These are phyloP conservation scores for Lachnellula suecica DNA, from an alignment of 2,329 filamentous ascomycete genomes.

Conservation along the genomic window DNA sequence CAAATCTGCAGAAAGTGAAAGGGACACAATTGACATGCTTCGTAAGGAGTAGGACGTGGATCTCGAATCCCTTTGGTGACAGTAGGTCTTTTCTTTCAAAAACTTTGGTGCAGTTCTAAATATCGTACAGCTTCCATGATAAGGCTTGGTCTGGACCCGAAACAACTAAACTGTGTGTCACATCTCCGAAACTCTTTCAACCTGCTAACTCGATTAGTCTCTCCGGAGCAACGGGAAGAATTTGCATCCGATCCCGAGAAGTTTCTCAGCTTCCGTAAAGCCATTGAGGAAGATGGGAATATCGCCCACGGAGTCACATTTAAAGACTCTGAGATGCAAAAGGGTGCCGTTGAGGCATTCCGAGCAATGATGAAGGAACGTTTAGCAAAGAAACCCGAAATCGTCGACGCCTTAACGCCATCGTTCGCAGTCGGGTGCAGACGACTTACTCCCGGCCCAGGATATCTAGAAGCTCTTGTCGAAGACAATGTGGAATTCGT, in stretches of 20 bases:
- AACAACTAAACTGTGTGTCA: constrained; percentile 38
- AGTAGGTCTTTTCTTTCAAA: constrained; percentile 13
- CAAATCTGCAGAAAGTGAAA: constrained; percentile 45
- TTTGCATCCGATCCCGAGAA: constrained; percentile 38
- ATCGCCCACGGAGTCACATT: constrained; percentile 42
- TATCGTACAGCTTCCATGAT: constrained; percentile 35
- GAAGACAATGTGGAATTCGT: constrained; percentile 38
- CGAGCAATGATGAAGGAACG: constrained; percentile 39
- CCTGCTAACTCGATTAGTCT: constrained; percentile 30
- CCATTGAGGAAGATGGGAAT: constrained; percentile 44
- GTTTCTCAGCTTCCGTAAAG: constrained; percentile 42
- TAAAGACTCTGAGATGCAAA: constrained; percentile 38
- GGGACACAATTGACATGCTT: constrained; percentile 44
- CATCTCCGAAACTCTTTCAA: background rate
- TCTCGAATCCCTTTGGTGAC: constrained; percentile 47
- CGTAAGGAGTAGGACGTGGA: constrained; percentile 50
- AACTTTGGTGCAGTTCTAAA: background rate
- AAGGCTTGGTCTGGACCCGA: constrained; percentile 41
- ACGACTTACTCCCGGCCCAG: constrained; percentile 41
- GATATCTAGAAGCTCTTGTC: constrained; percentile 40
- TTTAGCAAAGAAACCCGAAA: constrained; percentile 41
- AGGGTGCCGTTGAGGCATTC: constrained; percentile 33
- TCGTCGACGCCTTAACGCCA: constrained; percentile 32
- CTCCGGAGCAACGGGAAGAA: constrained; percentile 41
- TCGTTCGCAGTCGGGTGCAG: constrained; percentile 44